Evolutionary conservation across 148 eudicot species (phyloP).

Genomic region (Tetragonia tetragonoides): DNA sequence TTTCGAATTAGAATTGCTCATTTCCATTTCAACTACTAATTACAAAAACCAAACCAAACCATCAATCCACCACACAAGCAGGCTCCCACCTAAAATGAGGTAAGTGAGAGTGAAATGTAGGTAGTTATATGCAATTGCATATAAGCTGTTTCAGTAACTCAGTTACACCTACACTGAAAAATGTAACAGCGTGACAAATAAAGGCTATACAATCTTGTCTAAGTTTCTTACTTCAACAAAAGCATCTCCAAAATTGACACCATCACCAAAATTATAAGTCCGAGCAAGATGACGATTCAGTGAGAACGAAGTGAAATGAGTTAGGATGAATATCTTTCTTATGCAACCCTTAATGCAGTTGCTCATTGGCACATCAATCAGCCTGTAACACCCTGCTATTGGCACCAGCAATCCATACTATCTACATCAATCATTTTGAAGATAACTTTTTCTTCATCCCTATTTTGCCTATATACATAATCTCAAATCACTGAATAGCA

Average conservation of each 20-base stretch:
- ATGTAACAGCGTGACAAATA: not conserved
- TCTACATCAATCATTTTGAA: slow-evolving; percentile 15
- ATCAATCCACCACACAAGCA: no score
- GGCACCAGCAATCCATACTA: slow-evolving; percentile 60
- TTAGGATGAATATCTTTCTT: slow-evolving; percentile 81
- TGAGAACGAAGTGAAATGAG: slow-evolving; percentile 89
- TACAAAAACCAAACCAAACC: no score
- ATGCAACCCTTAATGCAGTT: slow-evolving; percentile 93
- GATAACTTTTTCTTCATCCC: not conserved
- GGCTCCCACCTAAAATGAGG: no score
- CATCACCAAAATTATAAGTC: slow-evolving; percentile 79
- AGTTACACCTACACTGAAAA: no score
- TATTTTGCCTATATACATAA: not conserved
- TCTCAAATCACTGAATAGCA: not conserved
- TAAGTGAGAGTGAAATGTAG: no score
- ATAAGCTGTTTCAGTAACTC: not conserved
- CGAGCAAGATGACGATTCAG: slow-evolving; percentile 88
- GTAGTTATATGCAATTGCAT: no score
- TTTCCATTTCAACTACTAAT: no score
- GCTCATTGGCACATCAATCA: slow-evolving; percentile 97
- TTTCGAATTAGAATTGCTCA: no score
- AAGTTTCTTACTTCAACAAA: slow-evolving; percentile 73
- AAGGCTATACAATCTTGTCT: not conserved
- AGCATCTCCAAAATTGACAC: slow-evolving; percentile 85
- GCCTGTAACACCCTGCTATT: slow-evolving; percentile 91